Evolutionary conservation across 768 basidiomycete genomes (phyloP).

Genomic region (Naganishia friedmannii): DNA sequence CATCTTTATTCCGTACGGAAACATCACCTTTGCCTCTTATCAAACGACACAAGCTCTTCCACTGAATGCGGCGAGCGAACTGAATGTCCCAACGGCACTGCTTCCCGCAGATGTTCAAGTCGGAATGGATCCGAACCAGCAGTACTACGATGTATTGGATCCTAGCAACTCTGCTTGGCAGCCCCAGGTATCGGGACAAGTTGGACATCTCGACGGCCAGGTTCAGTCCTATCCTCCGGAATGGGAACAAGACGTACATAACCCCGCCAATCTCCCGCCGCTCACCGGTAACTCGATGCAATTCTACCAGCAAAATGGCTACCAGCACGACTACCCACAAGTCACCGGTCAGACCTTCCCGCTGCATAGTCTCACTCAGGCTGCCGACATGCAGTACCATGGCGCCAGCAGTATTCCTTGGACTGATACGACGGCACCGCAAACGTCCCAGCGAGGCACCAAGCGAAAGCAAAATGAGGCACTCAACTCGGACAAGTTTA

Average conservation of each 20-base stretch:
- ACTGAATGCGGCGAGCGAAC: not conserved
- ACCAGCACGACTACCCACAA: conserved; percentile 11
- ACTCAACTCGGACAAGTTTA: not conserved
- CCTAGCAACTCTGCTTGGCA: conserved; percentile 6
- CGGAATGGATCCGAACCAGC: not conserved
- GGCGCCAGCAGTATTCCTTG: conserved; percentile 6
- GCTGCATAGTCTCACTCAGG: conserved; percentile 15
- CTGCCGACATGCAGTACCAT: conserved; percentile 20
- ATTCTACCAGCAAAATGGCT: conserved; percentile 17
- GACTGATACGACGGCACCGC: conserved; percentile 1
- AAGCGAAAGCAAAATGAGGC: conserved; percentile 3
- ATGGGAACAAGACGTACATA: conserved; percentile 14
- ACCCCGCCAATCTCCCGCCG: not conserved
- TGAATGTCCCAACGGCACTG: conserved; percentile 1
- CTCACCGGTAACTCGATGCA: conserved; percentile 14
- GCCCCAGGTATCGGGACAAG: not conserved
- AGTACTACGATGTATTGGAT: conserved; percentile 23
- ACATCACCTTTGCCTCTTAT: conserved; percentile 47
- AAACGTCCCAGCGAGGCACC: conserved; percentile 9
- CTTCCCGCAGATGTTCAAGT: conserved; percentile 6
- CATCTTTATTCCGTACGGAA: conserved; percentile 52
- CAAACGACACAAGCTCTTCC: conserved; percentile 41
- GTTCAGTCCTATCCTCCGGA: conserved; percentile 12
- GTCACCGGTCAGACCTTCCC: conserved; percentile 3
- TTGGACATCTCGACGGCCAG: conserved; percentile 10